Percentiles rank a stretch among this genome's conserved stretches.
Conservation (phyloP, 1,284 basidiomycete genomes). For the Pholiota adiposa region DNA sequence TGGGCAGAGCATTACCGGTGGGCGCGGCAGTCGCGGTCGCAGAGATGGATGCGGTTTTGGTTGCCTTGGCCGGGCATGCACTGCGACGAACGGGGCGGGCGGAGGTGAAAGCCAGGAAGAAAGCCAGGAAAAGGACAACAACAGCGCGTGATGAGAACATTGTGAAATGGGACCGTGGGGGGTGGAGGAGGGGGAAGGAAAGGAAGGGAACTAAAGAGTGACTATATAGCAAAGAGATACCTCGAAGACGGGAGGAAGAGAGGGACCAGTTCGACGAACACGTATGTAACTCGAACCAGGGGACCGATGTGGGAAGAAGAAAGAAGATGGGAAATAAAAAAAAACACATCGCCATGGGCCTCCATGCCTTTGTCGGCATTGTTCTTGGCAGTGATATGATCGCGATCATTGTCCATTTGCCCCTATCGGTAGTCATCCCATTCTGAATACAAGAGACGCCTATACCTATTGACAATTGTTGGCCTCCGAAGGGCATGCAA, state of each 20-base stretch:
- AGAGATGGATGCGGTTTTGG: conserved; percentile 4
- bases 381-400: background rate
- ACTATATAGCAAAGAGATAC: conserved; percentile 13
- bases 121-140: conserved; percentile 30
- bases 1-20: conserved; percentile 13
- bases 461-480: background rate
- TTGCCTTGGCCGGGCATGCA: conserved; percentile 24
- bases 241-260: conserved; percentile 10
- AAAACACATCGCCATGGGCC: background rate
- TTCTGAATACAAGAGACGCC: background rate
- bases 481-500: background rate
- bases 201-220: conserved; percentile 12
- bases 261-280: conserved; percentile 4
- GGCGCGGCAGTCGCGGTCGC: conserved; percentile 15
- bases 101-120: conserved; percentile 29
- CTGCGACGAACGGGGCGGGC: conserved; percentile 29
- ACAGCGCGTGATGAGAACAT: conserved; percentile 28
- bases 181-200: conserved; percentile 13
- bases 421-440: background rate
- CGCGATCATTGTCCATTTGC: background rate
- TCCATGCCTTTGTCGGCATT: background rate
- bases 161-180: conserved; percentile 10
- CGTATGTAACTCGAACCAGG: background rate
- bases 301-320: conserved; percentile 1
- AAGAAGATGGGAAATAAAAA: background rate